Evolutionary conservation across 2,329 filamentous ascomycete species (phyloP), one percentile per base, ranked within the genome.

Genomic region (Stagonosporopsis chrysanthemi): DNA sequence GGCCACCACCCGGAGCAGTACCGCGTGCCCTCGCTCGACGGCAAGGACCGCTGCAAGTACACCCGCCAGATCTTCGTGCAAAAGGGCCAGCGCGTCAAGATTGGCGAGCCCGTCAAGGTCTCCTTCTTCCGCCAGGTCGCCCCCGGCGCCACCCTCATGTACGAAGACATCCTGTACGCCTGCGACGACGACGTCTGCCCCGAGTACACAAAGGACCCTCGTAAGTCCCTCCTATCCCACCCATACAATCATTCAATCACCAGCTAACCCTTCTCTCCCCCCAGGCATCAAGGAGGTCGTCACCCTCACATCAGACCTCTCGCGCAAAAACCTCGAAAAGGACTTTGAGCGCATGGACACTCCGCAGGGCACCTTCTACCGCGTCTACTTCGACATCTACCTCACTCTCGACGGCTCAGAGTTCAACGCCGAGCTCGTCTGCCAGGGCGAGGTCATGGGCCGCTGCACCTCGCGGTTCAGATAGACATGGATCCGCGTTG

Each of bases 331-430:
- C 76, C 88, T 99, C 12, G 95, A 99, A 78, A 98, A 97, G 80
- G 95, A 99, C 77, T 99, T 99, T 72, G 95, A 99, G 80, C 88
- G 95, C 74, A 98, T 98, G 95, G 95, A 98, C 76, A 98, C 95
- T 1, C 93, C 95, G 6, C 94, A 99, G 77, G 95, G 95, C 75
- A 67, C 86, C 80, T 68, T 90, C 28, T 79, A 84, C 68, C 79
- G 84, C 48, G 88, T 92, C 48, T 90, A 90, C 77, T 81, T 81
- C 64, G 90, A 94, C 70, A 84, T 94, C 72, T 90, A 78, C 78
- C 79, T 99, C 64, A 98, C 95, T 0, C 88, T 99, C 15, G 95
- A 99, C 72, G 95, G 95, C 22, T 96, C 91, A 49, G 95, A 99
- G 77, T 98, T 99, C 82, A 98, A 95, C 69, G 95, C 95, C 50